Percentiles rank a stretch among this genome's conserved stretches.
Evolutionary conservation across 164 flowering plant genomes (phyloP).

Genomic region (Tinospora cordifolia): DNA sequence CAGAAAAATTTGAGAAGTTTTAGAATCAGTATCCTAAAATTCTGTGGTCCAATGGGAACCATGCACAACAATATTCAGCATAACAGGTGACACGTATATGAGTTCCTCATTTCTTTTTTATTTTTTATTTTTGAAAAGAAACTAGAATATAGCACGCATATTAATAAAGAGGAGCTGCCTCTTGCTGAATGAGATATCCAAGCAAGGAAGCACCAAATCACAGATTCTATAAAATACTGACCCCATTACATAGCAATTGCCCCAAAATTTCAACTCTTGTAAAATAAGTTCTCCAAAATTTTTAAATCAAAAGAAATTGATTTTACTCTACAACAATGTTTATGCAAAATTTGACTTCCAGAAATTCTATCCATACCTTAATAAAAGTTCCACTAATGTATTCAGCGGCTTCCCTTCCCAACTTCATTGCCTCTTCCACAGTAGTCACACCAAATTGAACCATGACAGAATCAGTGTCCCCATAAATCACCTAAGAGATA

Average conservation of each 20-base stretch:
- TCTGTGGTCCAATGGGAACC: not conserved
- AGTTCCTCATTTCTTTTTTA: no score
- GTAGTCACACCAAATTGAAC: constrained; percentile 87
- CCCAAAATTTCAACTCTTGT: no score
- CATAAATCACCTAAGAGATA: constrained; percentile 73
- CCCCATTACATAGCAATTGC: no score
- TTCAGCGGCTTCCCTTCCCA: constrained; percentile 97
- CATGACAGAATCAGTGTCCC: constrained; percentile 99
- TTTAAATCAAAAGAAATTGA: not conserved
- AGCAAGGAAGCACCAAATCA: no score
- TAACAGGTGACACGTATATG: not conserved
- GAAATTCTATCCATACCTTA: constrained; percentile 37
- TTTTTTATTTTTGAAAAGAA: no score
- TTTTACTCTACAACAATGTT: not conserved
- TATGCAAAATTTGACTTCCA: not conserved
- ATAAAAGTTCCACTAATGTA: constrained; percentile 79
- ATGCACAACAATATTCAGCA: not conserved
- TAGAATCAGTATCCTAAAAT: not conserved
- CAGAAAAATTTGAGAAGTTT: not conserved
- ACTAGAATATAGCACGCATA: no score
- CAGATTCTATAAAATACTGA: no score
- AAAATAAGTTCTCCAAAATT: no score
- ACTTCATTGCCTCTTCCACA: constrained; percentile 78
- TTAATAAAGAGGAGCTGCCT: no score
- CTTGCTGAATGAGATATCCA: no score